Conservation (phyloP, 345 rosid species). For the Brassica cretica region DNA sequence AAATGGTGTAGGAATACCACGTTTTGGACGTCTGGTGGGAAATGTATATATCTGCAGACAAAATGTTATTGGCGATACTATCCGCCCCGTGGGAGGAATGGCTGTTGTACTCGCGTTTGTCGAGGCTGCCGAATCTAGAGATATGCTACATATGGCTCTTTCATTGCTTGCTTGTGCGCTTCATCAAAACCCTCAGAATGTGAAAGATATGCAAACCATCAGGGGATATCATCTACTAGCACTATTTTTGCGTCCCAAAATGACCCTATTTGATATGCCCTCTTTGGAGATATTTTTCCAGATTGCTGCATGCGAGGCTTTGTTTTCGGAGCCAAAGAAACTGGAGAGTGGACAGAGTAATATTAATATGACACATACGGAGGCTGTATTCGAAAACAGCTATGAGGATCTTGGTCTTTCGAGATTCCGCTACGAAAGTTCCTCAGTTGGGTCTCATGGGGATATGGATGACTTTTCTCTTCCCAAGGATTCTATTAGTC, state of each 20-base stretch:
- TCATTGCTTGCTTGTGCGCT: slow-evolving; percentile 87
- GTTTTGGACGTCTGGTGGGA: slow-evolving; percentile 89
- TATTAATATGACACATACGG: slow-evolving; percentile 48
- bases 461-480: slow-evolving; percentile 95
- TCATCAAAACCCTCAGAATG: slow-evolving; percentile 94
- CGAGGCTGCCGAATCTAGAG: slow-evolving; percentile 91
- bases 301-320: slow-evolving; percentile 99
- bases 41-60: slow-evolving; percentile 81
- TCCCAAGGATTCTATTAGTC: slow-evolving; percentile 85
- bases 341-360: slow-evolving; percentile 45
- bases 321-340: slow-evolving; percentile 91
- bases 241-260: slow-evolving; percentile 83
- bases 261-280: slow-evolving; percentile 92
- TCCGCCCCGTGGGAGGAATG: slow-evolving; percentile 89
- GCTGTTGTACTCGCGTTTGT: slow-evolving; percentile 82
- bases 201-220: slow-evolving; percentile 89
- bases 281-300: slow-evolving; percentile 92
- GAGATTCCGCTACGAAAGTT: slow-evolving; percentile 76
- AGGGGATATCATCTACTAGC: slow-evolving; percentile 98
- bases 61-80: slow-evolving; percentile 84
- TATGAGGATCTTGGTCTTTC: slow-evolving; percentile 80
- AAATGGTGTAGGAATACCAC: slow-evolving; percentile 79
- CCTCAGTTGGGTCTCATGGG: slow-evolving; percentile 88
- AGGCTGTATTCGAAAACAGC: slow-evolving; percentile 60
- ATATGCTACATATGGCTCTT: slow-evolving; percentile 97